Conservation (phyloP, 805 yeast genomes). For the Komagataella phaffii region DNA sequence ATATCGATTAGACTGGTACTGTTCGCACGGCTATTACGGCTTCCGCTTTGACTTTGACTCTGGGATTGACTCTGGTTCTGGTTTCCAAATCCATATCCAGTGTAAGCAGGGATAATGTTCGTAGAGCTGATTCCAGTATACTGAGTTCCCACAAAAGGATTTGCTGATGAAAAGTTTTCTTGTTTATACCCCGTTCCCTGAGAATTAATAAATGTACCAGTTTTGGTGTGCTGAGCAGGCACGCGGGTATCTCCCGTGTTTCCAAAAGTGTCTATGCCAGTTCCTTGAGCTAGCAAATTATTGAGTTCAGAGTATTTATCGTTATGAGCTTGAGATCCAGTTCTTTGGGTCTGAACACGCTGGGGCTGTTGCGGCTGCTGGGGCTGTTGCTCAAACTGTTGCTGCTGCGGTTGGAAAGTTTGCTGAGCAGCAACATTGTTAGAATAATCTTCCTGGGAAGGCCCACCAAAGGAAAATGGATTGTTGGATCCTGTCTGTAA, state of each 20-base stretch:
- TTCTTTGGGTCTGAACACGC: constrained; percentile 30
- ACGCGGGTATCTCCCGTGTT: constrained; percentile 73
- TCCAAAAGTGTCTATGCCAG: constrained; percentile 90
- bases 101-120: constrained; percentile 48
- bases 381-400: constrained; percentile 10
- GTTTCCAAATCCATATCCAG: constrained; percentile 94
- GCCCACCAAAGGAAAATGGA: constrained; percentile 14
- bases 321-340: constrained; percentile 39
- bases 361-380: constrained; percentile 17
- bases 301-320: constrained; percentile 62
- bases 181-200: constrained; percentile 75
- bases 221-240: constrained; percentile 85
- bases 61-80: constrained; percentile 26
- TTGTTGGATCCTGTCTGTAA: constrained; percentile 6
- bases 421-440: constrained; percentile 4
- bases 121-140: constrained; percentile 62
- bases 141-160: constrained; percentile 56
- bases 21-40: constrained; percentile 3
- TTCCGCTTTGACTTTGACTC: constrained; percentile 7
- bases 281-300: constrained; percentile 67
- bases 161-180: constrained; percentile 27
- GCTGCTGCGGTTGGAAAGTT: constrained; percentile 14
- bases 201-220: constrained; percentile 72
- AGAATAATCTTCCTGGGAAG: constrained; percentile 13
- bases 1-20: constrained; percentile 17